Evolutionary conservation across 495 filamentous ascomycete genomes (phyloP).

Genomic region (Durotheca rogersii): DNA sequence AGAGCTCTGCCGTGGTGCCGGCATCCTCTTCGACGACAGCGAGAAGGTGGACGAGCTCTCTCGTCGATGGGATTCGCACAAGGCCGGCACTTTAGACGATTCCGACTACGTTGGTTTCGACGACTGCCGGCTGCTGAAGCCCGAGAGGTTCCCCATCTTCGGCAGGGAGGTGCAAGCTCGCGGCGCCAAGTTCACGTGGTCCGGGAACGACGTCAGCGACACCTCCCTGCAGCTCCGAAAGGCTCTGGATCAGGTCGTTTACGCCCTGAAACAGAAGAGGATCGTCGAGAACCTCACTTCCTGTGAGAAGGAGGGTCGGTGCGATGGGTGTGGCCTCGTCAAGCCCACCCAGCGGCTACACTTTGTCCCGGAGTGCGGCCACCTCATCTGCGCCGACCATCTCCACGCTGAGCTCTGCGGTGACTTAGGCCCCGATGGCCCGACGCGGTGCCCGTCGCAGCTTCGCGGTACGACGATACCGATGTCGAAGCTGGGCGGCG

Average conservation of each 20-base stretch:
- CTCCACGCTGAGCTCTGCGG: constrained; percentile 14
- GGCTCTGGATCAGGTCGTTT: constrained; percentile 1
- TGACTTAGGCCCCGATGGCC: neutral
- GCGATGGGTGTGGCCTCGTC: constrained; percentile 33
- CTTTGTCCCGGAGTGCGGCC: constrained; percentile 52
- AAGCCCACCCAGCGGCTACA: constrained; percentile 22
- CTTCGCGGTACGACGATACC: constrained; percentile 11
- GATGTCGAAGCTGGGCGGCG: constrained; percentile 10
- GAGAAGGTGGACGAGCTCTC: neutral
- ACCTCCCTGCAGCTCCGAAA: constrained; percentile 6
- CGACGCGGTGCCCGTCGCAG: constrained; percentile 13
- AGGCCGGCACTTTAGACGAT: neutral
- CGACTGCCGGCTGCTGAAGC: neutral
- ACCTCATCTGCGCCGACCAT: constrained; percentile 50
- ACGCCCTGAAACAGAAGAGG: constrained; percentile 9
- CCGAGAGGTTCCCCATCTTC: neutral
- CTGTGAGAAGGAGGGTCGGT: constrained; percentile 3
- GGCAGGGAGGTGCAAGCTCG: neutral
- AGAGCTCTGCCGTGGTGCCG: neutral
- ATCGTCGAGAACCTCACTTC: constrained; percentile 5
- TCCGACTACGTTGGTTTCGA: neutral
- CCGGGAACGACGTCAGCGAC: constrained; percentile 11
- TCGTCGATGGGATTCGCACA: neutral
- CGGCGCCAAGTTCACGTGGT: constrained; percentile 15
- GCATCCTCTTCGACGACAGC: neutral